Conservation (phyloP, 306 rosid genomes). For the Inga laurina region DNA sequence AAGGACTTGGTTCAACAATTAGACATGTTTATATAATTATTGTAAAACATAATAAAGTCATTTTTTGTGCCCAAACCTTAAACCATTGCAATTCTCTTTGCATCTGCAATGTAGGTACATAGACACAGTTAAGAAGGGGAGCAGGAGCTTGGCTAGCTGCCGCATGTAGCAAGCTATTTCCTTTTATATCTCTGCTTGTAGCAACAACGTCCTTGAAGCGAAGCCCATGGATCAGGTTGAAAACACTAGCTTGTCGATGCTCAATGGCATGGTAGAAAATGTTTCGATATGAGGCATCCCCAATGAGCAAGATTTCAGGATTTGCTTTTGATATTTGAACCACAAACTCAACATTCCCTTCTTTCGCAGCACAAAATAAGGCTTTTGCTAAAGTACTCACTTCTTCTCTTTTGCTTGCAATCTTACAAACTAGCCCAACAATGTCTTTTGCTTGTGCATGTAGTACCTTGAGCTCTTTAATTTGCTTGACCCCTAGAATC, state of each 20-base stretch:
- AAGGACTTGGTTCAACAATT: no score
- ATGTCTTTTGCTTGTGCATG: neutral
- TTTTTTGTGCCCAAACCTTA: neutral
- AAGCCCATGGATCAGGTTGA: conserved; percentile 3
- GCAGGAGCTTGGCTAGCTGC: neutral
- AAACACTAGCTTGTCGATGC: conserved; percentile 10
- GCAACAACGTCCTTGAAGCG: neutral
- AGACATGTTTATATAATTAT: no score
- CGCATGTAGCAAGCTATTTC: neutral
- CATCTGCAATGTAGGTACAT: neutral
- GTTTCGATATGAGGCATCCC: accelerated
- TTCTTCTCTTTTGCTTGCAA: no score
- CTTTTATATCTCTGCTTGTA: accelerated
- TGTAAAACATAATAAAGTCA: no score
- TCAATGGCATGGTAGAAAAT: neutral
- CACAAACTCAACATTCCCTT: no score
- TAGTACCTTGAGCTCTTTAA: neutral
- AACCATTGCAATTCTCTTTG: conserved; percentile 2
- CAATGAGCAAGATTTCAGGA: neutral
- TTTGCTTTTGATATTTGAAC: neutral
- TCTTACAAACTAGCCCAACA: neutral
- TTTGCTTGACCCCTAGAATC: neutral
- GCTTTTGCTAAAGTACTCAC: neutral
- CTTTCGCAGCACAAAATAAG: no score
- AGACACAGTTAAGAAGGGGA: neutral